Base-by-base conservation (phyloP, 805 yeast genomes). In the Kuraishia hungarica region DNA sequence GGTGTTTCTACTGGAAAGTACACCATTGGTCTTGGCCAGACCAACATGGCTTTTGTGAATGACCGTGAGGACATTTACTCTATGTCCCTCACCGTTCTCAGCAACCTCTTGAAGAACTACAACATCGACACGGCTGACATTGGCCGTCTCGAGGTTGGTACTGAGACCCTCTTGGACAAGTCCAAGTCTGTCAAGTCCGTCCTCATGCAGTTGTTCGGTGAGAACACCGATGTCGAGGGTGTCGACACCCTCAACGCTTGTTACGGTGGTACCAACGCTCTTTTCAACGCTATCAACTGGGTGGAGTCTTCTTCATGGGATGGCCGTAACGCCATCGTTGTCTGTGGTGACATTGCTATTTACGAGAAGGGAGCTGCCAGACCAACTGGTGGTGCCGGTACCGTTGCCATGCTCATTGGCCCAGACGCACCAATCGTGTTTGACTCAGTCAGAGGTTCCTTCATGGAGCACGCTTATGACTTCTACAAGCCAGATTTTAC, bases 381-480 rank as follows among this genome's bases (percentile, higher is more conserved):
- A 80, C 99, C 99, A 68, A 94, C 99, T 54, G 99, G 99, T 72
- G 99, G 99, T 77, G 97, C 96, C 55, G 99, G 99, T 70, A 80
- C 96, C 51, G 96, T 93, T 58, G 99, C 99, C 50, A 65, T 94
- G 68, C 83, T 88, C 70, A 89, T 94, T 65, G 99, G 99, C 53
- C 97, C 98, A 54, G 96, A 94, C 69, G 97, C 99, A 48, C 99
- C 99, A 61, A 80, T 94, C 62, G 97, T 89, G 48, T 85, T 94
- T 64, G 98, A 94, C 64, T 75, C 86, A 50, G 81, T 83, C 57
- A 89, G 94, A 76, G 98, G 98, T 60, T 81, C 96, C 22, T 89
- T 77, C 80, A 89, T 94, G 96, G 93, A 89, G 73, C 96, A 94
- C 70, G 97, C 94, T 50, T 94, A 94, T 73, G 99, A 94, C 76